phyloP scores from a whole-genome alignment of 345 rosid genomes.

The Salix udensis region DNA sequence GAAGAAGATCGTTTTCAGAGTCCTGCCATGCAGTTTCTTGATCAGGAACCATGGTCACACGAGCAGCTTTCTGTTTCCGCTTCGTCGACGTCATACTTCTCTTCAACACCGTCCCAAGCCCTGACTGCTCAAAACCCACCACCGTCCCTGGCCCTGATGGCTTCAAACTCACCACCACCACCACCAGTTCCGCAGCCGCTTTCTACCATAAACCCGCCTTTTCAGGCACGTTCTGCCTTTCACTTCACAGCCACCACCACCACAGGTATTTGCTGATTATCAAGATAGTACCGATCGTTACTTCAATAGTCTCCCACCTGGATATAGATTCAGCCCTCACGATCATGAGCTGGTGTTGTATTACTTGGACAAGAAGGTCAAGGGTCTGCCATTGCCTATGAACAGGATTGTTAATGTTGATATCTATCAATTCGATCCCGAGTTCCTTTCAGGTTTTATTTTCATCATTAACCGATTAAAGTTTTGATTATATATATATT shows the following conservation, averaged over 20 bases:
- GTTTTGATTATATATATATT: no score
- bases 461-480: no score
- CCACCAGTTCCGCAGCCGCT: not conserved
- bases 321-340: conserved; percentile 2
- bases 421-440: conserved; percentile 8
- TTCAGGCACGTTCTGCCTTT: not conserved
- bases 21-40: not conserved
- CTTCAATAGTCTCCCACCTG: conserved; percentile 7
- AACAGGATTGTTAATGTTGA: conserved; percentile 1
- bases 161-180: not conserved
- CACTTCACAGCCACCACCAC: not conserved
- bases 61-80: not conserved
- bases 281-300: not conserved
- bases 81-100: not conserved
- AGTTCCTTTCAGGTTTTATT: not conserved
- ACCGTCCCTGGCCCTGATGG: not conserved
- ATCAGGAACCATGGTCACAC: not conserved
- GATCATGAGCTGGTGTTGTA: conserved; percentile 10
- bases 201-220: not conserved
- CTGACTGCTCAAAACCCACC: not conserved
- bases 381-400: not conserved
- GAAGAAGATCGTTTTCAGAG: no score
- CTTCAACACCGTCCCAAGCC: not conserved
- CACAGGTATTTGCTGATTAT: not conserved
- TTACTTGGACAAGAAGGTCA: conserved; percentile 6